Evolutionary conservation across 1,284 basidiomycete genomes (phyloP).

Genomic region (Exobasidium rhododendri): DNA sequence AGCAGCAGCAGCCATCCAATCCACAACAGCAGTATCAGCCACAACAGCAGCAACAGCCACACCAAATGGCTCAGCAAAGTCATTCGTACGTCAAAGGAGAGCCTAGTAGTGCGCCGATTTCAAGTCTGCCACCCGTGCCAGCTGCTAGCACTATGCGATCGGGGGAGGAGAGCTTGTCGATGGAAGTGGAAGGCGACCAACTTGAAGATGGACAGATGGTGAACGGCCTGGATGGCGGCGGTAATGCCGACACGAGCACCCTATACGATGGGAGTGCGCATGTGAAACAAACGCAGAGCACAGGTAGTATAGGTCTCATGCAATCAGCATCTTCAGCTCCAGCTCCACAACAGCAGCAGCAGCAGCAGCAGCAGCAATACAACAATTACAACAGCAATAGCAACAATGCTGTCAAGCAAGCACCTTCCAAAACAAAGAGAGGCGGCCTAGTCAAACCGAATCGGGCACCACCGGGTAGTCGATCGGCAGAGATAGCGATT

Average conservation of each 20-base stretch:
- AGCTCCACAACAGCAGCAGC: slow-evolving; percentile 6
- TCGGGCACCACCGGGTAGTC: slow-evolving; percentile 53
- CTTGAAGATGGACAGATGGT: neutral
- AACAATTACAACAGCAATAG: neutral
- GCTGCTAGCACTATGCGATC: neutral
- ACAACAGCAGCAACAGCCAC: slow-evolving; percentile 58
- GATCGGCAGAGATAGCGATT: slow-evolving; percentile 79
- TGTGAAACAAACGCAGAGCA: neutral
- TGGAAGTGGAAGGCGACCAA: neutral
- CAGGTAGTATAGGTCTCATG: neutral
- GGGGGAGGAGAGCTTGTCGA: neutral
- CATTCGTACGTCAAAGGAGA: slow-evolving; percentile 29
- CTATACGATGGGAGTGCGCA: too few relatives aligned
- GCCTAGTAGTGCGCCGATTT: neutral
- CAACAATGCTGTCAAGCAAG: too few relatives aligned
- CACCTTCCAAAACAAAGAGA: slow-evolving; percentile 15
- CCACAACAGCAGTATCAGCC: neutral
- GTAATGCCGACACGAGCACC: neutral
- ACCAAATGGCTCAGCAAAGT: too few relatives aligned
- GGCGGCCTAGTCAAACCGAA: slow-evolving; percentile 34
- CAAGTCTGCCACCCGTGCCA: neutral
- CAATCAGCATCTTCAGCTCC: slow-evolving; percentile 20
- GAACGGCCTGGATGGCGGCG: neutral
- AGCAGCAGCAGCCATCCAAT: neutral
- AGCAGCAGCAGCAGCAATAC: neutral